These are phyloP conservation scores for Fusarium gaditjirri DNA, from an alignment of 2,329 filamentous ascomycete genomes.

Conservation along the genomic window DNA sequence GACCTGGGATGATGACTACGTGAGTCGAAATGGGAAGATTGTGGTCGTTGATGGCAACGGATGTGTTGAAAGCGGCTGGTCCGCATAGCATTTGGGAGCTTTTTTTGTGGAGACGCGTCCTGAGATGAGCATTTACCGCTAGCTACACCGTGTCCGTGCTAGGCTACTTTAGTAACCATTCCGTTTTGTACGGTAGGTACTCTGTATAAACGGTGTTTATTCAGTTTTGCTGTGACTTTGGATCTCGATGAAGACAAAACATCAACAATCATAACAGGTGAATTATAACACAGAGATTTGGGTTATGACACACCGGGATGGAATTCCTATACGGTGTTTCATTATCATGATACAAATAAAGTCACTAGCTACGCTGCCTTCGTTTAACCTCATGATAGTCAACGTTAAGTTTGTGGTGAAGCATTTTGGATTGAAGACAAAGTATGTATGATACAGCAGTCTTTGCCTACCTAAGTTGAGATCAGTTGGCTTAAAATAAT, in stretches of 20 bases:
- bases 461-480: neutral
- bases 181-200: neutral
- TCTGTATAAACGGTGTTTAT: slow-evolving; percentile 10
- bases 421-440: neutral
- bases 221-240: neutral
- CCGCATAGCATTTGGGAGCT: slow-evolving; percentile 40
- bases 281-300: neutral
- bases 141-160: slow-evolving; percentile 14
- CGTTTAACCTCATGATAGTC: neutral
- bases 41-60: slow-evolving; percentile 41
- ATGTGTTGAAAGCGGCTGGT: slow-evolving; percentile 27
- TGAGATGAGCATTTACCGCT: slow-evolving; percentile 20
- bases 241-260: slow-evolving; percentile 24
- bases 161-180: neutral
- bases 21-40: slow-evolving; percentile 29
- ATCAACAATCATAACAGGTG: neutral
- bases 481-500: neutral
- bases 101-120: slow-evolving; percentile 42
- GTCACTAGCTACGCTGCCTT: neutral
- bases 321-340: neutral
- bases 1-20: slow-evolving; percentile 11
- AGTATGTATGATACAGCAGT: neutral
- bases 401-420: neutral
- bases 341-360: neutral
- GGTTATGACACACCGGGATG: neutral